Evolutionary conservation across 1,284 basidiomycete species (phyloP).

Genomic region (Earliella scabrosa): DNA sequence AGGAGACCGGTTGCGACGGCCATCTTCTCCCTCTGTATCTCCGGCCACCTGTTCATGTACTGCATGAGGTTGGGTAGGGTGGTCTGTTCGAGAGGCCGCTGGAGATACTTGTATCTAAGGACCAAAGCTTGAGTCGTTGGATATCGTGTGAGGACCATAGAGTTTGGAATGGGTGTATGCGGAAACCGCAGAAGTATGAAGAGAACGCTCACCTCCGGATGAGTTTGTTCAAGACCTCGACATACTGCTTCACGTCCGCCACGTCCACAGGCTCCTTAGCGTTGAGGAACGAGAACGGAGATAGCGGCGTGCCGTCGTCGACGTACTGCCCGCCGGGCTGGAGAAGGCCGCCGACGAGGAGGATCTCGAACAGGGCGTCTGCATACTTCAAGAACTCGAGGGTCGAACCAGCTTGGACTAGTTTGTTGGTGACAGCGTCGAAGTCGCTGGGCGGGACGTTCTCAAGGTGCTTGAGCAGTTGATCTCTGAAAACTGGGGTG

Average conservation of each 20-base stretch:
- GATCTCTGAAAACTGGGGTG: constrained; percentile 87
- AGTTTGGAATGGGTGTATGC: not conserved
- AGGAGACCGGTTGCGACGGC: constrained; percentile 82
- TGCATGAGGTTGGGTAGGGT: constrained; percentile 86
- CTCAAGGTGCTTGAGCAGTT: constrained; percentile 93
- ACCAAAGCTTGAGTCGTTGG: not conserved
- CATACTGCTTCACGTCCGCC: constrained; percentile 89
- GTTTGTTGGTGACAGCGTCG: constrained; percentile 82
- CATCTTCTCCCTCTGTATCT: constrained; percentile 80
- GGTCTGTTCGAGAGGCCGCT: constrained; percentile 90
- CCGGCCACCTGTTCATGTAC: constrained; percentile 86
- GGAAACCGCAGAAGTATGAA: not conserved
- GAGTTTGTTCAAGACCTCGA: constrained; percentile 94
- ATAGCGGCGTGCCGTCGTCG: constrained; percentile 83
- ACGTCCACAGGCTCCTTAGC: constrained; percentile 78
- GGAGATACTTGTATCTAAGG: constrained; percentile 94
- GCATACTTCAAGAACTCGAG: constrained; percentile 97
- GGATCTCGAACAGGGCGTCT: constrained; percentile 93
- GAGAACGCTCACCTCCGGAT: constrained; percentile 75
- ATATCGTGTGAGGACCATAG: not conserved
- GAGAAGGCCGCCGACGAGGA: constrained; percentile 92
- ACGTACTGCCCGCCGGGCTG: constrained; percentile 94
- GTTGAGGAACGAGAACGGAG: constrained; percentile 85
- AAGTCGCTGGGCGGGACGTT: constrained; percentile 84
- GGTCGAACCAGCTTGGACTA: constrained; percentile 89